Percentiles rank a stretch among this genome's conserved stretches.
These are phyloP conservation scores for Rhynchosporium graminicola DNA, from an alignment of 2,329 filamentous ascomycete genomes.

Conservation along the genomic window DNA sequence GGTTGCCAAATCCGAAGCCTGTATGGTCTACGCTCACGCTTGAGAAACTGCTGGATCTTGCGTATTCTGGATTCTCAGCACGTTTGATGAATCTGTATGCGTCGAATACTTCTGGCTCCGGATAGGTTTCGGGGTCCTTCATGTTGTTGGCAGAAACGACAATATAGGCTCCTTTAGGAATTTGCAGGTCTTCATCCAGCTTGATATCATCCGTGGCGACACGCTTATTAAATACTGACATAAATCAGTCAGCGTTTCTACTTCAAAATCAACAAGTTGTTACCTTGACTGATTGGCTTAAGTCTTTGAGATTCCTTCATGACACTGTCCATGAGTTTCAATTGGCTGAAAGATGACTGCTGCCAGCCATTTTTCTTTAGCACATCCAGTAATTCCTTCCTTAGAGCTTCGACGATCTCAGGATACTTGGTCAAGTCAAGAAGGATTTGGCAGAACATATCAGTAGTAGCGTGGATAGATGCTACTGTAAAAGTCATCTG, in stretches of 20 bases:
- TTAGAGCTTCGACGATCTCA: constrained; percentile 7
- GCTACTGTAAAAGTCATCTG: constrained; percentile 4
- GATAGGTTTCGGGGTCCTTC: constrained; percentile 30
- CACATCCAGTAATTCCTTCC: constrained; percentile 2
- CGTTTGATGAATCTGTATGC: constrained; percentile 30
- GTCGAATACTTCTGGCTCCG: constrained; percentile 24
- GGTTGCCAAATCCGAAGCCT: constrained; percentile 45
- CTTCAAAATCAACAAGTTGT: not conserved
- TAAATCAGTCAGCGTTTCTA: not conserved
- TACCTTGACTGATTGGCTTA: constrained; percentile 6
- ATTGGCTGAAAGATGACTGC: constrained; percentile 1
- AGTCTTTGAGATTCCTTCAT: constrained; percentile 9
- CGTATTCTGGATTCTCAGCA: constrained; percentile 26
- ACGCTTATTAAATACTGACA: not conserved
- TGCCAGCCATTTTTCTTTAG: constrained; percentile 2
- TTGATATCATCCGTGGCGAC: constrained; percentile 29
- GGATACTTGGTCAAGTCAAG: constrained; percentile 1
- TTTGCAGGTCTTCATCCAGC: constrained; percentile 39
- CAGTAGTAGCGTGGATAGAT: constrained; percentile 11
- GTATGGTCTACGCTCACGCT: constrained; percentile 40
- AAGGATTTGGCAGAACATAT: constrained; percentile 6
- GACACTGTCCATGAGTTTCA: constrained; percentile 10
- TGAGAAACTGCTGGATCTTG: constrained; percentile 42
- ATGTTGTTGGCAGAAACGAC: constrained; percentile 21
- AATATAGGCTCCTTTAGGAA: constrained; percentile 31